Base-by-base conservation (phyloP, 768 basidiomycete species). In the Pleurotus tuoliensis region DNA sequence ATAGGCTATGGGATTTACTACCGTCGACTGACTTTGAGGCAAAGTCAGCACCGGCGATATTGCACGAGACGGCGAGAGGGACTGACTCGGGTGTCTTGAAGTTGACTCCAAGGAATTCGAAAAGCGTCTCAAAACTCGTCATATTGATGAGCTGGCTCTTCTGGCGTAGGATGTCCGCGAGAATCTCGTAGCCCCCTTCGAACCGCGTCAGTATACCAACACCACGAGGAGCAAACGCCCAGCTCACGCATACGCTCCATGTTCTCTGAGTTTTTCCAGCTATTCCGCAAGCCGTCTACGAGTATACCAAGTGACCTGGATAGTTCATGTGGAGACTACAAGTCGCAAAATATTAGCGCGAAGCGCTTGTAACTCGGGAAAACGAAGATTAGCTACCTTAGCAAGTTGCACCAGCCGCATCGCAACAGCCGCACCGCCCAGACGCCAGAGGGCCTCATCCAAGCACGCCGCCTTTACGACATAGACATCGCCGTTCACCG, bases 221-320 rank as follows among this genome's bases (percentile, higher is more conserved):
- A 50, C 16, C 38, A 39, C 2, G 45, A 41, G 38, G 4, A 47
- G 15, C n/a, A 13, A 41, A 45, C 12, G 43, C 3, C n/a, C 11
- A 40, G 76, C 88, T 64, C 62, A 94, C 93, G 84, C 54, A 94
- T 71, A 34, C 87, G 78, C 66, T 96, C 94, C 87, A 95, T 93
- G 62, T 97, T 95, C 66, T 95, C 94, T 37, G 91, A 94, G 64
- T 92, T 93, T 63, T 91, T 83, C 95, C 95, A 98, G 62, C 84
- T 90, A 61, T 89, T 87, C 60, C 83, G 83, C 45, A 97, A 67
- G 2, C 88, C 83, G 62, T 95, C 92, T 7, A 83, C 80, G 18
- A 96, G 69, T 24, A 94, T 82, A 3, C 84, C 74, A 5, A 94
- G 69, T 0, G 91, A 80, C 13, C 86, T 75, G 0, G 88, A 89